Base-by-base conservation (phyloP, 768 basidiomycete species). In the Rubroboletus pulcherrimus region DNA sequence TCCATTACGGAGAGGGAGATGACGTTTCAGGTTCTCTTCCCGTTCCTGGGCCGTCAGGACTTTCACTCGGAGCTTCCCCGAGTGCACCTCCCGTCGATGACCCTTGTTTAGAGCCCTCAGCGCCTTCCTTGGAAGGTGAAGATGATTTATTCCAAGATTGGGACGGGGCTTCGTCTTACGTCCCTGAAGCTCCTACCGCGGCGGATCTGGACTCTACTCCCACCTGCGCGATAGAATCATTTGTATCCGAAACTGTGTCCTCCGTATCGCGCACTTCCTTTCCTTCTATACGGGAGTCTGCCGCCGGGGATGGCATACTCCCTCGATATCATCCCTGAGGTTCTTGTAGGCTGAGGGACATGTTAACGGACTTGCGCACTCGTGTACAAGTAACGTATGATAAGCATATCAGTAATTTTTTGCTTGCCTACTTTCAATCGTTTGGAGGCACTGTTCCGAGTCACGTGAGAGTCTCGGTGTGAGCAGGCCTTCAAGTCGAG, bases 91-190 rank as follows among this genome's bases (percentile, higher is more conserved):
- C 71, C 14, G 53, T 71, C 21, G 63, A 67, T 44, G 61, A 62
- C 21, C 59, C 61, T 54, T 53, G 54, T 34, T 57, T 77, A 31
- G 61, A 74, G 19, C 78, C 83, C n/a, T 83, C 82, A 50, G 81
- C 81, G 3, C 80, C 80, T 42, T 55, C 59, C 21, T 53, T 65
- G 41, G 72, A 70, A 35, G 58, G 59, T 21, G 64, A 57, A 45
- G 63, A 66, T 39, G 58, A 57, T 29, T 34, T 57, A 24, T 66
- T 59, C 44, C 60, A 57, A n/a, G 53, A 63, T 37, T 69, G 70
- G 68, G 60, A 64, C 6, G 44, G 43, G 4, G 34, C 43, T 42
- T 59, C 60, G 33, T 51, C 54, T 17, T 46, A 50, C 30, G 17
- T 34, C 26, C 45, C 41, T 3, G 59, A 56, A 35, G 46, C 2